Evolutionary conservation across 192 early-diverging fungal genomes (phyloP).

Genomic region (Kickxella alabastrina): DNA sequence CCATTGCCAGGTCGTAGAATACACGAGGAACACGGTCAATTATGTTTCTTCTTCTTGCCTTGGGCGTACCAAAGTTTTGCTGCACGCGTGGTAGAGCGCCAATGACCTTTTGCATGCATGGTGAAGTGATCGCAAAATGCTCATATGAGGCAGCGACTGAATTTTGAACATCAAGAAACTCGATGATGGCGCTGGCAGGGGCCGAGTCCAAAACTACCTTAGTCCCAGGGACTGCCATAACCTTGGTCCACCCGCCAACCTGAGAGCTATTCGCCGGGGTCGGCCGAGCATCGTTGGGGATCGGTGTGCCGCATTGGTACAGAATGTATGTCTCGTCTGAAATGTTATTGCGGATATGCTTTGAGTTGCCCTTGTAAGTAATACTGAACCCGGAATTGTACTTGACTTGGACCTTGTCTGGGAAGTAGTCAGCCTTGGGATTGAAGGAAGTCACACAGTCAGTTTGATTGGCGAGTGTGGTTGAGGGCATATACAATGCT

Average conservation of each 20-base stretch:
- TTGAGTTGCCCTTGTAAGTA: constrained; percentile 61
- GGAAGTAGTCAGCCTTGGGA: constrained; percentile 42
- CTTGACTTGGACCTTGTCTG: constrained; percentile 53
- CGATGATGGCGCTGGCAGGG: constrained; percentile 43
- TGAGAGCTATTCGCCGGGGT: constrained; percentile 43
- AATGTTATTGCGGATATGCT: constrained; percentile 58
- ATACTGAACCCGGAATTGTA: constrained; percentile 59
- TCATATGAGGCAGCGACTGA: constrained; percentile 38
- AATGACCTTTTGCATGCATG: constrained; percentile 55
- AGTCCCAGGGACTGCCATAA: constrained; percentile 37
- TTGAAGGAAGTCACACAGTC: constrained; percentile 30
- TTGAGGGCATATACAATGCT: constrained; percentile 1
- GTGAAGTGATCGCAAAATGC: constrained; percentile 37
- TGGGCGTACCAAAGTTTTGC: constrained; percentile 32
- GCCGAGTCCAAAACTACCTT: constrained; percentile 43
- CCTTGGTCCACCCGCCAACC: constrained; percentile 47
- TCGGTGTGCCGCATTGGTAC: constrained; percentile 68
- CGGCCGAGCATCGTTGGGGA: constrained; percentile 34
- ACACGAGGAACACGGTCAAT: constrained; percentile 23
- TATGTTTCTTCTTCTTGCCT: constrained; percentile 5
- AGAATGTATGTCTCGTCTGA: constrained; percentile 60
- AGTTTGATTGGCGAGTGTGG: constrained; percentile 21
- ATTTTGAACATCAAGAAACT: constrained; percentile 31
- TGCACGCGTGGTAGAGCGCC: constrained; percentile 31
- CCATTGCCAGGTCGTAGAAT: constrained; percentile 40